Evolutionary conservation across 2,329 filamentous ascomycete species (phyloP), one percentile per base, ranked within the genome.

Genomic region (Lecanoromycetidae sp.): DNA sequence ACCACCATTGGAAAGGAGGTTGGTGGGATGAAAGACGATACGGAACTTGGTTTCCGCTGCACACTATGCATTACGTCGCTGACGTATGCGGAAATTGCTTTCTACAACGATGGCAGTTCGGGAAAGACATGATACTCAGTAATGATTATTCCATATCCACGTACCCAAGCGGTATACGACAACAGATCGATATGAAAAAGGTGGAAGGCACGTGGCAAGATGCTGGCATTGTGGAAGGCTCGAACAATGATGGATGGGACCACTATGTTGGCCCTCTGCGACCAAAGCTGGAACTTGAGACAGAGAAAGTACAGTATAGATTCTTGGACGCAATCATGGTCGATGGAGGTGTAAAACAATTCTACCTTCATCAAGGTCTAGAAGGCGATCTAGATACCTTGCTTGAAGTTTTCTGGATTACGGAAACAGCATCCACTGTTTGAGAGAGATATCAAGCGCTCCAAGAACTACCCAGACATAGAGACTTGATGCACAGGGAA

Each of bases 1-100:
- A 79, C 5, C 77, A 80, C 57, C 77, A 80, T 62, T 80, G 75
- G 75, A 78, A 77, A 57, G 74, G 69, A 13, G 79, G 76, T 74
- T 76, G 76, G 60, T 42, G 44, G 44, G 48, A 47, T 20, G 30
- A 23, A 7, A 35, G 23, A 17, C n/a, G 44, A 3, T 27, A 29
- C 1, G 23, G 26, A 10, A 9, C 9, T 1, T 47, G 37, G 36
- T 35, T 42, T 25, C 44, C 44, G 1, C 15, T 47, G 15, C 2
- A 47, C 20, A 19, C 8, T 10, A 71, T 77, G 62, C 66, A 70
- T 22, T 60, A 64, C 35, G 62, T 75, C 10, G 27, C 26, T 1
- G 57, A 67, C 6, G 57, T 76, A n/a, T 80, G 76, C 54, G 76
- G 76, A 4, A 27, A 41, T 1, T 79, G 76, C 49, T 69, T 78